Conservation (phyloP, 1,284 basidiomycete genomes). For the Sanghuangporus weigelae region DNA sequence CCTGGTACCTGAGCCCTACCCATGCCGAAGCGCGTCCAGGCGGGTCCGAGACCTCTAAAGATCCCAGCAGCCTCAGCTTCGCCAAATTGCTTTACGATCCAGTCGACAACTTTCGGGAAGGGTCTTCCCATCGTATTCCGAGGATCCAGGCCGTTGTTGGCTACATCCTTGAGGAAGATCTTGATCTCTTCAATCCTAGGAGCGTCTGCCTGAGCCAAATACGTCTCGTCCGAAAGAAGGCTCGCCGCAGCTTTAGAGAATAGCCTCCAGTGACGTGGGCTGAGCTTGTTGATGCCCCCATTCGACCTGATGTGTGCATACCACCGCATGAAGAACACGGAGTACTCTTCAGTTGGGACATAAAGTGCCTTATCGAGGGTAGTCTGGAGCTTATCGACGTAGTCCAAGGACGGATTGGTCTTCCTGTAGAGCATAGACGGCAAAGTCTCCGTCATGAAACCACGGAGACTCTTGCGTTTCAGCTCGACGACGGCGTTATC, state of each 20-base stretch:
- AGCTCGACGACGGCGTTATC: not conserved
- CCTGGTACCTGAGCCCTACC: not conserved
- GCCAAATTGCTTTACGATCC: not conserved
- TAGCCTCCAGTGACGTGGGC: constrained; percentile 26
- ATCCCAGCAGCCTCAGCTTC: not conserved
- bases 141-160: not conserved
- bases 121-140: not conserved
- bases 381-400: not conserved
- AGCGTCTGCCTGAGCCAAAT: not conserved
- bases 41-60: not conserved
- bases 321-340: constrained; percentile 21
- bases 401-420: not conserved
- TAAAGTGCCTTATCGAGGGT: not conserved
- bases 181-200: constrained; percentile 1
- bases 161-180: constrained; percentile 1
- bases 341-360: not conserved
- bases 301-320: constrained; percentile 27
- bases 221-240: not conserved
- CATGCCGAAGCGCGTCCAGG: constrained; percentile 1
- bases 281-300: constrained; percentile 22
- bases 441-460: not conserved
- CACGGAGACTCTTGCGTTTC: not conserved
- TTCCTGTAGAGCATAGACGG: not conserved
- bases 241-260: constrained; percentile 20
- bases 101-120: not conserved